Evolutionary conservation across 2,329 filamentous ascomycete species (phyloP), one percentile per base, ranked within the genome.

Genomic region (Colletotrichum siamense): DNA sequence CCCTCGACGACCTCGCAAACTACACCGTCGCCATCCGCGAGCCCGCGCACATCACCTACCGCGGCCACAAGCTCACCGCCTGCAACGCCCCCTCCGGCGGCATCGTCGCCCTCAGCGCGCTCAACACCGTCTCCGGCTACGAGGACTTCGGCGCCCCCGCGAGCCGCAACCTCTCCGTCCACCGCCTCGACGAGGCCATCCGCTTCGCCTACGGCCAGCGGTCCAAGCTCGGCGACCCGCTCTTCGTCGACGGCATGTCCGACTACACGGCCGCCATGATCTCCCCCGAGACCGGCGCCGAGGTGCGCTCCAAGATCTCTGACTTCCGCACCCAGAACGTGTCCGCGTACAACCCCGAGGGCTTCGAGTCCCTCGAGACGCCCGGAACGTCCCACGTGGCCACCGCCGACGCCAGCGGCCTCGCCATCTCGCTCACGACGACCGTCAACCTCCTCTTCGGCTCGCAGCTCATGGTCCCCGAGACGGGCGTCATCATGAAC

Each of bases 401-500:
- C 0, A 86, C 92, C 0, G 92, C 92, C 2, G 95, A 98, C 82
- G 86, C 87, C 55, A 90, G 88, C 2, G 95, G 95, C 0, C 84
- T 98, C 79, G 91, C 94, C 10, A 90, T 98, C 66, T 94, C 94
- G 0, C 87, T 96, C 3, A 98, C 95, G 0, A 96, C 95, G 0
- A 98, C 95, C 0, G 87, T 98, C 77, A 98, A 98, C 82, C 87
- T 95, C 9, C 87, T 95, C 3, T 98, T 98, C 79, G 95, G 95
- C 13, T 95, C 92, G 10, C 89, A 90, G 5, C 80, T 98, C 61
- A 91, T 97, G 79, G 91, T 97, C 0, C 95, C 95, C 0, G 95
- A 97, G 81, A 97, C 95, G 0, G 95, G 95, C 4, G 87, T 97
- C 59, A 94, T 96, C 69, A 93, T 96, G 85, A 92, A 91, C 81